Percentiles rank a stretch among this genome's conserved stretches.
Evolutionary conservation across 768 basidiomycete genomes (phyloP).

Genomic region (Leucosporidium yakuticum): DNA sequence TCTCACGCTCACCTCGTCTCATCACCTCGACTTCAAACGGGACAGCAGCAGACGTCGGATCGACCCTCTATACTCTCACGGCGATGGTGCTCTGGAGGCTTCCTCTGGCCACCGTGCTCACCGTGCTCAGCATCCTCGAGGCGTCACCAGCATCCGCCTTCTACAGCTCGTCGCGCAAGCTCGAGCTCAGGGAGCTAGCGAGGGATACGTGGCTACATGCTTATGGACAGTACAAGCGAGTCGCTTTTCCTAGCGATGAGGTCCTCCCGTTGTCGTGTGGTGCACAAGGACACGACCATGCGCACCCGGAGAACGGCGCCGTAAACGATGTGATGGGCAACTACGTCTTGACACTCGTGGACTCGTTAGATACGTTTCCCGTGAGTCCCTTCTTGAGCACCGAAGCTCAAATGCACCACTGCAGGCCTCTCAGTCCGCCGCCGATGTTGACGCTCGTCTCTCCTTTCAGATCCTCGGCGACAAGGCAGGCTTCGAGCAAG

Average conservation of each 20-base stretch:
- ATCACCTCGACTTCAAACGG: neutral
- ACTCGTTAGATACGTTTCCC: slow-evolving; percentile 78
- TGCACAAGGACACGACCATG: slow-evolving; percentile 58
- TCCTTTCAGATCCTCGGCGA: slow-evolving; percentile 59
- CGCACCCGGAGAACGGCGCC: slow-evolving; percentile 53
- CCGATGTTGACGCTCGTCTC: neutral
- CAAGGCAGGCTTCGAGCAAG: slow-evolving; percentile 69
- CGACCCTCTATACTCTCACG: neutral
- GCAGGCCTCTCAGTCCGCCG: neutral
- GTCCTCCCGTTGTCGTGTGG: slow-evolving; percentile 82
- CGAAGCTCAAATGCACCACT: neutral
- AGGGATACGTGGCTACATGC: slow-evolving; percentile 29
- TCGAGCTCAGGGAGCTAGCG: slow-evolving; percentile 16
- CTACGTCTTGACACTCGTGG: slow-evolving; percentile 49
- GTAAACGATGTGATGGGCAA: slow-evolving; percentile 92
- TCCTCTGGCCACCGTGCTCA: neutral
- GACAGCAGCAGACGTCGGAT: neutral
- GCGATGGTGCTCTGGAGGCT: neutral
- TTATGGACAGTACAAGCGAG: slow-evolving; percentile 26
- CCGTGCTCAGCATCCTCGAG: neutral
- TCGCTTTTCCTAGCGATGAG: slow-evolving; percentile 47
- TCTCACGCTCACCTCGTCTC: neutral
- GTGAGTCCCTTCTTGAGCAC: slow-evolving; percentile 30
- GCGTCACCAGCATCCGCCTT: neutral
- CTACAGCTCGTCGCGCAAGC: neutral